A percentile compares a stretch with the other conserved stretches of the same genome.
phyloP scores from a whole-genome alignment of 192 early-diverging fungal species.

The Rhizophagus clarus region DNA sequence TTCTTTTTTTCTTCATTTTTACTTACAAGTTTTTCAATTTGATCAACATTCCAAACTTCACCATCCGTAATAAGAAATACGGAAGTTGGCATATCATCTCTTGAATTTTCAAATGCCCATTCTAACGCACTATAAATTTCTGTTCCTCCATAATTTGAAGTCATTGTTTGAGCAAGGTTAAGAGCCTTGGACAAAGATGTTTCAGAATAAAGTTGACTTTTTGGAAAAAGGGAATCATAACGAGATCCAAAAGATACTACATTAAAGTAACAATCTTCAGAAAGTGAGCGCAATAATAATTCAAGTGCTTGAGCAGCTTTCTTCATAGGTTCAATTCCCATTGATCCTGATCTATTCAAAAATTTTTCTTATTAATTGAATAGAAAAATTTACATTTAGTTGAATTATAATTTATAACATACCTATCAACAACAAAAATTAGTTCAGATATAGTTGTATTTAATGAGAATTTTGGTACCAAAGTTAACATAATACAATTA shows the following conservation, averaged over 20 bases:
- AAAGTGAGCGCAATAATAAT: slow-evolving; percentile 49
- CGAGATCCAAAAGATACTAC: no score
- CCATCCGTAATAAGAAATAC: slow-evolving; percentile 49
- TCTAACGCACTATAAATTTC: slow-evolving; percentile 46
- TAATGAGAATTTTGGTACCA: slow-evolving; percentile 25
- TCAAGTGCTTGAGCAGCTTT: slow-evolving; percentile 43
- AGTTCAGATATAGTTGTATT: slow-evolving; percentile 33
- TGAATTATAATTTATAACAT: not conserved
- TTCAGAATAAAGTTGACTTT: slow-evolving; percentile 38
- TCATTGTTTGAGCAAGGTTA: slow-evolving; percentile 35
- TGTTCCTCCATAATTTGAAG: slow-evolving; percentile 51
- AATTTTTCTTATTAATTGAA: not conserved
- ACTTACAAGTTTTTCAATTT: slow-evolving; percentile 37
- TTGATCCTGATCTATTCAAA: slow-evolving; percentile 52
- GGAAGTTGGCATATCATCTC: slow-evolving; percentile 43
- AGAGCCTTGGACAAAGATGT: slow-evolving; percentile 39
- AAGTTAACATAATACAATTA: no score
- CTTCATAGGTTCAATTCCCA: slow-evolving; percentile 42
- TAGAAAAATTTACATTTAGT: no score
- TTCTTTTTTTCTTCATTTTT: slow-evolving; percentile 9
- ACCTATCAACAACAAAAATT: slow-evolving; percentile 48
- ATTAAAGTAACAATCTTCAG: no score
- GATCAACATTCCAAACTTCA: slow-evolving; percentile 48
- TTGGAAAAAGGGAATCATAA: no score
- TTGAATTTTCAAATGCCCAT: slow-evolving; percentile 32